A percentile compares a stretch with the other conserved stretches of the same genome.
phyloP scores from a whole-genome alignment of 2,329 filamentous ascomycete species.

The Fusarium anguioides region DNA sequence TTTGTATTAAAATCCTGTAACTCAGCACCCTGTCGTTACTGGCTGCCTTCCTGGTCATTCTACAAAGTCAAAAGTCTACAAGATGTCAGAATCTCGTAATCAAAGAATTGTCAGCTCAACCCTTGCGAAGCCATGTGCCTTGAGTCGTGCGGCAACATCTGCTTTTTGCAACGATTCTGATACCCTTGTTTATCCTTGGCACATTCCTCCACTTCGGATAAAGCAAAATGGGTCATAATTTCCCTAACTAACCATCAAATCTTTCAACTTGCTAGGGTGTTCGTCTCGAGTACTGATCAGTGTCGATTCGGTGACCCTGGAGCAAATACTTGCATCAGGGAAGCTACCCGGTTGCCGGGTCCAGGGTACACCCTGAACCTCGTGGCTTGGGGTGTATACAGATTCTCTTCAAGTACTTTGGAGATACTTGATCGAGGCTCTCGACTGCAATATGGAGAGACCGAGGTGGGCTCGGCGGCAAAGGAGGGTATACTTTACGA shows the following conservation, averaged over 20 bases:
- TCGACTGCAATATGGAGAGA: neutral
- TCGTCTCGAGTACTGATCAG: constrained; percentile 8
- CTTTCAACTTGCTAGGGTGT: neutral
- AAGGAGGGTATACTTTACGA: neutral
- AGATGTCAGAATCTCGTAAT: neutral
- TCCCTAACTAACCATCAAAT: neutral
- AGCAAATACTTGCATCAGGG: constrained; percentile 25
- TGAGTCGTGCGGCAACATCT: neutral
- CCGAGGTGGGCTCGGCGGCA: neutral
- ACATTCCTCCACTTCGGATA: constrained; percentile 12
- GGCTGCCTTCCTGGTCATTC: neutral
- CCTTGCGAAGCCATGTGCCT: neutral
- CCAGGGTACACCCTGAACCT: constrained; percentile 15
- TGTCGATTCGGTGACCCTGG: constrained; percentile 2
- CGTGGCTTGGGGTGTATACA: neutral
- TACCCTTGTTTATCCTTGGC: constrained; percentile 16
- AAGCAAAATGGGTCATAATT: constrained; percentile 13
- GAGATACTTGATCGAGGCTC: neutral
- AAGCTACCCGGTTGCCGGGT: constrained; percentile 11
- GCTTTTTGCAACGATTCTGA: neutral
- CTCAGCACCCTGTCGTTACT: neutral
- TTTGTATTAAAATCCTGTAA: neutral
- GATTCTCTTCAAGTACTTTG: neutral
- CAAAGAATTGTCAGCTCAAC: neutral
- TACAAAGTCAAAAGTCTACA: neutral